Evolutionary conservation across 2,329 filamentous ascomycete genomes (phyloP).

Genomic region (Pestalotiopsis sp.): DNA sequence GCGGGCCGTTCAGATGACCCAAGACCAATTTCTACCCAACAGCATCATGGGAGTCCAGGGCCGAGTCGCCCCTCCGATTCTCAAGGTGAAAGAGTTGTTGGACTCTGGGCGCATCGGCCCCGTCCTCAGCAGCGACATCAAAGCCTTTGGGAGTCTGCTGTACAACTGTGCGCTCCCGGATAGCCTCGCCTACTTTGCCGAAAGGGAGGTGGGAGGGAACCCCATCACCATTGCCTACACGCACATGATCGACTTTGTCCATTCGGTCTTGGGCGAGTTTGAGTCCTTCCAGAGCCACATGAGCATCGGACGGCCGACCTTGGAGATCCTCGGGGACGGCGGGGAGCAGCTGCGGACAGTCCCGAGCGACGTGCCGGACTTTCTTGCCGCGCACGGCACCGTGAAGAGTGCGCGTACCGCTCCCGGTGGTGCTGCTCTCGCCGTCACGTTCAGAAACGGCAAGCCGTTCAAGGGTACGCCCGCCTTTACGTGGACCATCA

Average conservation of each 20-base stretch:
- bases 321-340: constrained; percentile 33
- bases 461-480: constrained; percentile 48
- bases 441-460: constrained; percentile 46
- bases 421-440: constrained; percentile 38
- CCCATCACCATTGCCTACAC: constrained; percentile 22
- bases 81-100: constrained; percentile 46
- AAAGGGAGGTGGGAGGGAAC: constrained; percentile 38
- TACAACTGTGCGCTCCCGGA: constrained; percentile 31
- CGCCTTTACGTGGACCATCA: constrained; percentile 47
- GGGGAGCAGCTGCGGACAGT: constrained; percentile 32
- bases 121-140: constrained; percentile 50
- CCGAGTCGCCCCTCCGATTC: constrained; percentile 41
- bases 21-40: constrained; percentile 30
- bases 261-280: constrained; percentile 47
- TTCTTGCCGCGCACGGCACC: constrained; percentile 38
- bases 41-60: constrained; percentile 55
- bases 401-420: constrained; percentile 28
- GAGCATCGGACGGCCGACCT: constrained; percentile 43
- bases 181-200: constrained; percentile 47
- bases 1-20: constrained; percentile 42
- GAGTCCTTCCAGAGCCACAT: constrained; percentile 37
- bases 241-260: constrained; percentile 42
- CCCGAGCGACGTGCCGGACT: constrained; percentile 45
- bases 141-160: constrained; percentile 36
- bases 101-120: constrained; percentile 47